phyloP scores from a whole-genome alignment of 805 yeast species.

The Huiozyma sinensis region DNA sequence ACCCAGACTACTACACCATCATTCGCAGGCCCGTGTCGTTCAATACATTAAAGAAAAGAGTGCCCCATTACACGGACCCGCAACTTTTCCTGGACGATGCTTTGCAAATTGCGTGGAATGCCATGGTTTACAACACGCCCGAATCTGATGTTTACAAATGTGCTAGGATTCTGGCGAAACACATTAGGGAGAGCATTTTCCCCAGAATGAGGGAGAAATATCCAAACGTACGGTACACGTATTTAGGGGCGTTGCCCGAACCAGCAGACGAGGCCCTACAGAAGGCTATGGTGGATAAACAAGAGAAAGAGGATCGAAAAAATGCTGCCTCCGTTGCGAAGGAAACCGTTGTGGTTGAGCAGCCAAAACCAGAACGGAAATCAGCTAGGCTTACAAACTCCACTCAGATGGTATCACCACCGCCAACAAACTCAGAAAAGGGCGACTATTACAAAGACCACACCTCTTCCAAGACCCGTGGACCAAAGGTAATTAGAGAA shows the following conservation, averaged over 20 bases:
- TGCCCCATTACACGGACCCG: conserved; percentile 49
- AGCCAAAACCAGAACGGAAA: neutral
- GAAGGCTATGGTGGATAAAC: conserved; percentile 1
- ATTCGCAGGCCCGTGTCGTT: conserved; percentile 73
- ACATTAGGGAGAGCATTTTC: conserved; percentile 28
- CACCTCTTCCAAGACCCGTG: neutral
- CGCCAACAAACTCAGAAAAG: neutral
- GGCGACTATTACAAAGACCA: neutral
- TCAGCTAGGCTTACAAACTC: neutral
- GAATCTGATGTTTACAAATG: conserved; percentile 57
- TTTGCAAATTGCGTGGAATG: conserved; percentile 84
- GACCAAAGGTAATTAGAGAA: neutral
- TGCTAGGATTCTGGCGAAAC: conserved; percentile 42
- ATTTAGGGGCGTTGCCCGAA: conserved; percentile 61
- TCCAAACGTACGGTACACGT: conserved; percentile 32
- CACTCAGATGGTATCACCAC: neutral
- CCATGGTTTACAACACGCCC: conserved; percentile 68
- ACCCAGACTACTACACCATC: conserved; percentile 68
- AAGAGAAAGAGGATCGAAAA: neutral
- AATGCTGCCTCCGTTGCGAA: neutral
- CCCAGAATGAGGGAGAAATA: conserved; percentile 26
- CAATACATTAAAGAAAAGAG: conserved; percentile 52
- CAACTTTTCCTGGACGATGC: conserved; percentile 69
- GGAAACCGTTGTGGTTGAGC: neutral
- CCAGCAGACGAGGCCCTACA: conserved; percentile 17